Conservation (phyloP, 768 basidiomycete genomes). For the Gymnopilus dilepis region DNA sequence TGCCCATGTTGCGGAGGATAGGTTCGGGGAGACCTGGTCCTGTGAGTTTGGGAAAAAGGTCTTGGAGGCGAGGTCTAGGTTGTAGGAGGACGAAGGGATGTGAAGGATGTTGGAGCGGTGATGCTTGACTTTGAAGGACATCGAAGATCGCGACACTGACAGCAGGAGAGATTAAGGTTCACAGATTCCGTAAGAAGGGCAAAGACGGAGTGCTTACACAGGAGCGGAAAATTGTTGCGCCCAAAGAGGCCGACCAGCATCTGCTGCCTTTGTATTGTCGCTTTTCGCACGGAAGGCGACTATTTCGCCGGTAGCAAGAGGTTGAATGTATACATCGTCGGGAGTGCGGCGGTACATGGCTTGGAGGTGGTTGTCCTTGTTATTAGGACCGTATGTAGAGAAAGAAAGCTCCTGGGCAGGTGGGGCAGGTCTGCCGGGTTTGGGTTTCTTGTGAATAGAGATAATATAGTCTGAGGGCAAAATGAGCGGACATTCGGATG, state of each 20-base stretch:
- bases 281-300: conserved; percentile 65
- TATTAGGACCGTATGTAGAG: conserved; percentile 93
- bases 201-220: conserved; percentile 53
- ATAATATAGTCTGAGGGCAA: conserved; percentile 81
- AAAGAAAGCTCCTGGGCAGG: conserved; percentile 85
- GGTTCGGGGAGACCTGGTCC: conserved; percentile 34
- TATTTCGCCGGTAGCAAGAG: conserved; percentile 78
- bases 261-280: conserved; percentile 17
- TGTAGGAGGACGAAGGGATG: conserved; percentile 86
- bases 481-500: not conserved
- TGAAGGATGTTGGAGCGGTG: conserved; percentile 28
- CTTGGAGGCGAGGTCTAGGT: conserved; percentile 76
- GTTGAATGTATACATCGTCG: conserved; percentile 83
- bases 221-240: conserved; percentile 62
- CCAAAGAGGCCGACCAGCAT: conserved; percentile 54
- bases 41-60: conserved; percentile 69
- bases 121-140: conserved; percentile 52
- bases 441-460: conserved; percentile 71
- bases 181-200: not conserved
- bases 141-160: conserved; percentile 84
- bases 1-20: conserved; percentile 50
- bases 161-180: conserved; percentile 5
- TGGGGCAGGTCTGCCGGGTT: conserved; percentile 33
- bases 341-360: conserved; percentile 74
- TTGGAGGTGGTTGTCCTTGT: conserved; percentile 78